A percentile compares a stretch with the other conserved stretches of the same genome.
Evolutionary conservation across 163 green algal species (phyloP).

Genomic region (Prototheca stagnorum): DNA sequence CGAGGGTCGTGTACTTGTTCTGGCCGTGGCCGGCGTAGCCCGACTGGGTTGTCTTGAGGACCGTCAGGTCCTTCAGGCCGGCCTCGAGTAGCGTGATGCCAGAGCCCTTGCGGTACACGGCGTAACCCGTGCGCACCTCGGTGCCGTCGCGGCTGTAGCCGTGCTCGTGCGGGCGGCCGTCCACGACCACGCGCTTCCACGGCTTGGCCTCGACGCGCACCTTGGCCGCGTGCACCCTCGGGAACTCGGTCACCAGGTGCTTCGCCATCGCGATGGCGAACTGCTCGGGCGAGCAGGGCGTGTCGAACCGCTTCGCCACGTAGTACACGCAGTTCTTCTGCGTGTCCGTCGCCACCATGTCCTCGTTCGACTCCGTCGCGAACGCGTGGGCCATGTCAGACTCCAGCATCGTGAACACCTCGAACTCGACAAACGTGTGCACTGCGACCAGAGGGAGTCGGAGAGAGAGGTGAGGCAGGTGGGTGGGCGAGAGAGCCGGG

Average conservation of each 20-base stretch:
- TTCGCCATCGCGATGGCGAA: slow-evolving; percentile 66
- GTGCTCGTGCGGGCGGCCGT: slow-evolving; percentile 53
- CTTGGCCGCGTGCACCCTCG: slow-evolving; percentile 66
- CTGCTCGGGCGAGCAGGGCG: slow-evolving; percentile 60
- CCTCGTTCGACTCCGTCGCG: slow-evolving; percentile 37
- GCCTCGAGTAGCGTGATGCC: slow-evolving; percentile 17
- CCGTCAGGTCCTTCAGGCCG: slow-evolving; percentile 22
- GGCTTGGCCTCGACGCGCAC: slow-evolving; percentile 70
- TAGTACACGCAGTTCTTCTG: slow-evolving; percentile 91
- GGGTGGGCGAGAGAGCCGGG: too few relatives aligned
- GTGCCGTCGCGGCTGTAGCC: slow-evolving; percentile 20
- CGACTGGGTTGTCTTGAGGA: slow-evolving; percentile 90
- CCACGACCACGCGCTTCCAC: slow-evolving; percentile 51
- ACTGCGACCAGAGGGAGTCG: slow-evolving; percentile 6
- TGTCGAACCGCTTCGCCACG: slow-evolving; percentile 58
- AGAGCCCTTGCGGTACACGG: slow-evolving; percentile 15
- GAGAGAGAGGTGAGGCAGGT: background rate
- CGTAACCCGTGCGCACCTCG: slow-evolving; percentile 26
- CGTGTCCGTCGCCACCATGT: slow-evolving; percentile 86
- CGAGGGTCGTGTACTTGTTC: slow-evolving; percentile 76
- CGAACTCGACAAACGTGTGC: slow-evolving; percentile 47
- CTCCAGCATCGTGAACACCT: slow-evolving; percentile 61
- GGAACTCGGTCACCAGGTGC: slow-evolving; percentile 76
- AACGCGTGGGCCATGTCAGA: slow-evolving; percentile 64
- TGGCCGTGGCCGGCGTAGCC: slow-evolving; percentile 78